These are phyloP conservation scores for Musa itinerans DNA, from an alignment of 176 grass and related monocot genomes.

Conservation along the genomic window DNA sequence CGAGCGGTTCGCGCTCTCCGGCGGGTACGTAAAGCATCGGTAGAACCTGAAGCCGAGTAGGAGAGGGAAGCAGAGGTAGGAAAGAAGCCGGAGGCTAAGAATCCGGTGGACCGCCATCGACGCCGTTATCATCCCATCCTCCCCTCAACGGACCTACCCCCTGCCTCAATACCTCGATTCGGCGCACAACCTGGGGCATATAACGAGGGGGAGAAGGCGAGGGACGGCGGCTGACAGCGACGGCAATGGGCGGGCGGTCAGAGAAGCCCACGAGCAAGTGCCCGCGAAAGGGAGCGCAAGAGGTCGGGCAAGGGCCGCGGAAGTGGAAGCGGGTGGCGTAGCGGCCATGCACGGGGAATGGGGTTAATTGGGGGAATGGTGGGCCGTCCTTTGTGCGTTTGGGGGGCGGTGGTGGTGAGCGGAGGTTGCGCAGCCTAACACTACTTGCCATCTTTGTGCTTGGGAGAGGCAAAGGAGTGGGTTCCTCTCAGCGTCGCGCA, in stretches of 20 bases:
- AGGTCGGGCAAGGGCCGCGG: conserved; percentile 10
- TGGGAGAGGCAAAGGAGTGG: not conserved
- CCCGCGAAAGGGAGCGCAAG: conserved; percentile 36
- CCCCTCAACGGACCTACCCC: not conserved
- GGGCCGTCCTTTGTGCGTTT: not conserved
- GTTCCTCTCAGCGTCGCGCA: not conserved
- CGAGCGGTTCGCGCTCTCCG: not conserved
- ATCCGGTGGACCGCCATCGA: conserved; percentile 4
- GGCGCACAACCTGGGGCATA: conserved; percentile 12
- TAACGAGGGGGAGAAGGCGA: not conserved
- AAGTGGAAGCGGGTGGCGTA: conserved; percentile 10
- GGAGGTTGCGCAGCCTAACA: conserved; percentile 8
- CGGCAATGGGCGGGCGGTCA: not conserved
- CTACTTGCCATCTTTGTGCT: not conserved
- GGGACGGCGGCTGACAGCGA: not conserved
- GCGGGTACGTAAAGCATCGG: conserved; percentile 16
- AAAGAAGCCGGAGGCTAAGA: conserved; percentile 2
- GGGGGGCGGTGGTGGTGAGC: not conserved
- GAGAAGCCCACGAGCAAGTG: conserved; percentile 22
- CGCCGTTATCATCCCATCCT: not conserved
- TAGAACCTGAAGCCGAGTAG: conserved; percentile 14
- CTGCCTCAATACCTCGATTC: conserved; percentile 13
- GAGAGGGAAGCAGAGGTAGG: conserved; percentile 11
- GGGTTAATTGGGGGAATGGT: not conserved
- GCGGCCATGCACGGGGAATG: not conserved